Evolutionary conservation across 2,329 filamentous ascomycete genomes (phyloP).

Genomic region (Scedosporium apiospermum): DNA sequence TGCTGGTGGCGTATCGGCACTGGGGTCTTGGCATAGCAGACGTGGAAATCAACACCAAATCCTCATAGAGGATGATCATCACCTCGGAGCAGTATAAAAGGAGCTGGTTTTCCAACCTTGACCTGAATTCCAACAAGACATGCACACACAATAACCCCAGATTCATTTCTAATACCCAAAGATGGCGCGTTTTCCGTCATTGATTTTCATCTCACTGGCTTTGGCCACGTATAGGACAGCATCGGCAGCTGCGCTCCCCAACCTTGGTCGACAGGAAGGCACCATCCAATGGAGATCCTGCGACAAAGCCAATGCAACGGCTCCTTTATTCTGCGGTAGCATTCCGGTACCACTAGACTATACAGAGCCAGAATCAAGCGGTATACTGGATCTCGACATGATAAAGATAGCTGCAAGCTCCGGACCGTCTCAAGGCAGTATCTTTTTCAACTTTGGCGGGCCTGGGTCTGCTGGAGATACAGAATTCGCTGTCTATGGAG

Average conservation of each 20-base stretch:
- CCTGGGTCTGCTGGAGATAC: conserved; percentile 11
- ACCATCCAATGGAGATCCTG: neutral
- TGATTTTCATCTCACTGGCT: too few relatives aligned
- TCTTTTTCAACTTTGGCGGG: conserved; percentile 21
- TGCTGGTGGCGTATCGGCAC: too few relatives aligned
- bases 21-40: too few relatives aligned
- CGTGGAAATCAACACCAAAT: too few relatives aligned
- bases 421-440: conserved; percentile 17
- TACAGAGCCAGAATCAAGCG: conserved; percentile 6
- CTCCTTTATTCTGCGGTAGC: conserved; percentile 10
- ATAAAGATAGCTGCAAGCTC: conserved; percentile 8
- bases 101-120: too few relatives aligned
- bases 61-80: too few relatives aligned
- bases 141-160: too few relatives aligned
- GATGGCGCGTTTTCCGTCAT: too few relatives aligned
- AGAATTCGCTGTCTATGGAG: conserved; percentile 6
- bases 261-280: neutral
- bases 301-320: neutral
- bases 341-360: conserved; percentile 13
- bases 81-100: too few relatives aligned
- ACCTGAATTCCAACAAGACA: too few relatives aligned
- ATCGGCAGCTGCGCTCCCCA: conserved; percentile 14
- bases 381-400: conserved; percentile 8
- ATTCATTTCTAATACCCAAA: too few relatives aligned
- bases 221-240: conserved; percentile 28